Base-by-base conservation (phyloP, 2,329 filamentous ascomycete genomes). In the Hymenoscyphus fructigenus region DNA sequence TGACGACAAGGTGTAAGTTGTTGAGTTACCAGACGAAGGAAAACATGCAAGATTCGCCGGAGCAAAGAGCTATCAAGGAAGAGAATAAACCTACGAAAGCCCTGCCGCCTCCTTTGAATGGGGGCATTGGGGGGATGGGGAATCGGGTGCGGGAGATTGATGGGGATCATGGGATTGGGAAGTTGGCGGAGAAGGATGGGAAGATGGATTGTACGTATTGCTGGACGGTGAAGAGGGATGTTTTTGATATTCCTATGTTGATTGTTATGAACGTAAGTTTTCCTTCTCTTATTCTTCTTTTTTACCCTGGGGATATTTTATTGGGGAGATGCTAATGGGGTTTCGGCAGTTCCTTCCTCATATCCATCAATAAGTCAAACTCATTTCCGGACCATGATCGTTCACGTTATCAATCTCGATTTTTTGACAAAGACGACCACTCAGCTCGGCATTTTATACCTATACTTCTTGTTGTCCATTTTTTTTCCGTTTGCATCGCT, bases 161-260 rank as follows among this genome's bases (percentile, higher is more conserved):
- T 71, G 87, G 89, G 62, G 89, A 92, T 77, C 85, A 91, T 67
- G 93, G 91, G 10, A 94, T 96, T 78, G n/a, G 44, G 44, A 90
- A 90, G 62, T 87, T 88, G 74, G 84, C 97, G 15, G 92, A 91
- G 74, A 90, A 88, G 75, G 93, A 96, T 74, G 94, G 93, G 62
- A 93, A 95, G 78, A 91, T 98, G 64, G 91, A 96, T 76, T 97
- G 93, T 80, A 93, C 91, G 73, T 97, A 96, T 79, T 96, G 92
- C 80, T 98, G 94, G 93, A 94, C 92, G 68, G 93, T 98, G 68
- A 97, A 97, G 80, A 85, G 94, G 68, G 95, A 99, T 78, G 92
- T 95, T 50, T 98, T 98, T 80, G 94, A 98, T 80, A 97, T 98
- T 78, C 95, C 95, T 26, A 97, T 97, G 92, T 84, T 98, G 80